A percentile compares a stretch with the other conserved stretches of the same genome.
Evolutionary conservation across 495 filamentous ascomycete genomes (phyloP).

Genomic region (Massariosphaeria phaeospora): DNA sequence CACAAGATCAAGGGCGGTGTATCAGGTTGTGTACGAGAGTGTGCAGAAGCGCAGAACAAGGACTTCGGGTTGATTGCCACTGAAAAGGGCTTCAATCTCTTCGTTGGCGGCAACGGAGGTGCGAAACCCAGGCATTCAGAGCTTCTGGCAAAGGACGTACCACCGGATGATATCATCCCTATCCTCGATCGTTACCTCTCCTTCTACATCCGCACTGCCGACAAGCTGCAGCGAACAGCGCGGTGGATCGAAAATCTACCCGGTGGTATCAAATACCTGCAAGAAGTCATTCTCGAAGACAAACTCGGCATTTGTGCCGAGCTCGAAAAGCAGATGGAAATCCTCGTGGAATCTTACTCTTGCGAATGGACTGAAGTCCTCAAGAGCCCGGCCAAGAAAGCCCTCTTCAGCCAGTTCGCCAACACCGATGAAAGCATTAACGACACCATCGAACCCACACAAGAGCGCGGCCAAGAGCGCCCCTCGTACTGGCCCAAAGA

Average conservation of each 20-base stretch:
- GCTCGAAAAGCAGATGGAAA: constrained; percentile 85
- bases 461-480: constrained; percentile 68
- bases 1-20: constrained; percentile 96
- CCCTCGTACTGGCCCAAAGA: constrained; percentile 82
- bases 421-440: constrained; percentile 74
- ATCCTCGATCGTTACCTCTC: constrained; percentile 89
- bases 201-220: constrained; percentile 95
- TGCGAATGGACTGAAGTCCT: constrained; percentile 94
- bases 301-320: constrained; percentile 81
- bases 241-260: constrained; percentile 88
- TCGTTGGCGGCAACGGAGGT: constrained; percentile 88
- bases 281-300: constrained; percentile 80
- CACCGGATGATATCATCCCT: constrained; percentile 76
- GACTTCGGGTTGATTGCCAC: constrained; percentile 95
- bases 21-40: constrained; percentile 87
- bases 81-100: constrained; percentile 94
- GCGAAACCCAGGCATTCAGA: constrained; percentile 81
- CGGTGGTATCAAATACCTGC: constrained; percentile 79
- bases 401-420: constrained; percentile 78
- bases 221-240: constrained; percentile 90
- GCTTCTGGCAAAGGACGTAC: constrained; percentile 86
- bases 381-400: constrained; percentile 60
- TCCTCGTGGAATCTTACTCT: constrained; percentile 82
- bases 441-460: constrained; percentile 64
- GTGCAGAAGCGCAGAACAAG: constrained; percentile 93